Evolutionary conservation across 75 land plant genomes (phyloP).

Genomic region (Pinus taeda): DNA sequence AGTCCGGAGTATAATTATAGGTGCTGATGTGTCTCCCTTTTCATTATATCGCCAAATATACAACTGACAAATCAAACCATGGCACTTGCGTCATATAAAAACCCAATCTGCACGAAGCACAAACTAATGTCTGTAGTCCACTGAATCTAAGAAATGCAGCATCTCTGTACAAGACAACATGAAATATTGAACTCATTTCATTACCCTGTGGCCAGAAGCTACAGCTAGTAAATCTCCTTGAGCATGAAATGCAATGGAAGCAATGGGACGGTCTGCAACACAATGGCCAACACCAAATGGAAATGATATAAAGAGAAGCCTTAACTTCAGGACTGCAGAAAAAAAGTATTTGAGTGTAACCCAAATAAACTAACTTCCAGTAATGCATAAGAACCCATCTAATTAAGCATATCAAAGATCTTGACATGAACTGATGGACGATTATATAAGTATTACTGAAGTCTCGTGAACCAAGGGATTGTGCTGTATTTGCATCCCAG

Average conservation of each 20-base stretch:
- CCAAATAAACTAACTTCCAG: not conserved
- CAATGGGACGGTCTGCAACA: slow-evolving; percentile 86
- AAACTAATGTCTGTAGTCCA: not conserved
- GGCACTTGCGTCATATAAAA: not conserved
- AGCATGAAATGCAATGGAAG: slow-evolving; percentile 97
- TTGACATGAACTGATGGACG: slow-evolving; percentile 4
- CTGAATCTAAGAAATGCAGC: not conserved
- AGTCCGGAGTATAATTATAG: slow-evolving; percentile 69
- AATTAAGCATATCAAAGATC: not conserved
- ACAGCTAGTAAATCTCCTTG: slow-evolving; percentile 92
- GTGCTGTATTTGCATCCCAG: slow-evolving; percentile 92
- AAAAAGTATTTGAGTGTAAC: not conserved
- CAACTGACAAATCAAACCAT: slow-evolving; percentile 36
- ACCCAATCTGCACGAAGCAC: not conserved
- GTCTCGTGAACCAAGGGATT: slow-evolving; percentile 82
- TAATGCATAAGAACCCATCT: not conserved
- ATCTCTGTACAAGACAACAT: not conserved
- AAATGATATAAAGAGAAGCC: not conserved
- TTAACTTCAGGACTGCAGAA: slow-evolving; percentile 2
- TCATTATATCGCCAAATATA: slow-evolving; percentile 90
- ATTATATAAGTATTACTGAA: slow-evolving; percentile 54
- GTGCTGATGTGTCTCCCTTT: slow-evolving; percentile 68
- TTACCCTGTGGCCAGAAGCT: slow-evolving; percentile 94
- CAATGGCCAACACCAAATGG: not conserved
- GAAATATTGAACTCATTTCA: not conserved